phyloP scores from a whole-genome alignment of 2,329 filamentous ascomycete genomes.

The Bipolaris zeicola region DNA sequence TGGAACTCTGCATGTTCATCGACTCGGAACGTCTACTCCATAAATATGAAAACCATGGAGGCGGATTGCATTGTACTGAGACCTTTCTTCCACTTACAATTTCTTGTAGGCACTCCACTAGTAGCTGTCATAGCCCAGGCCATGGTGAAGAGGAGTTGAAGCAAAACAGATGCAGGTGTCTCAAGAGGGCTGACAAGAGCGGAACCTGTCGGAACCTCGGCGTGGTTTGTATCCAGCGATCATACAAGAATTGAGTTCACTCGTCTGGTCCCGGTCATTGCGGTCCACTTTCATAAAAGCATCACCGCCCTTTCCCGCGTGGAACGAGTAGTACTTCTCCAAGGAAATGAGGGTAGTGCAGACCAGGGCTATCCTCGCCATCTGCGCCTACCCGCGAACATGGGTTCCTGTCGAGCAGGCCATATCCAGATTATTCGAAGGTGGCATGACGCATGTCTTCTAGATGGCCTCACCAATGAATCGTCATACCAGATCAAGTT shows the following conservation, averaged over 20 bases:
- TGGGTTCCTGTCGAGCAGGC: slow-evolving; percentile 3
- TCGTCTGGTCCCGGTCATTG: slow-evolving; percentile 26
- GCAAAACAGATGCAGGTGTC: slow-evolving; percentile 20
- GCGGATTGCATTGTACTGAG: not conserved
- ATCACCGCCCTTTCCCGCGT: slow-evolving; percentile 20
- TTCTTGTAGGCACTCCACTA: not conserved
- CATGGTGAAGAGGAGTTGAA: slow-evolving; percentile 7
- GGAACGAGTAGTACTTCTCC: slow-evolving; percentile 20
- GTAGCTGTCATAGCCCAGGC: not conserved
- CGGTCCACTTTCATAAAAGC: slow-evolving; percentile 40
- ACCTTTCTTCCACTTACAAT: too few relatives aligned
- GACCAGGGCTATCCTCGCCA: slow-evolving; percentile 12
- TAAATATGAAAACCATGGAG: too few relatives aligned
- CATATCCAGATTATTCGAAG: slow-evolving; percentile 20
- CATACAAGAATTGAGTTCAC: slow-evolving; percentile 17
- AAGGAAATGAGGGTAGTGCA: slow-evolving; percentile 15
- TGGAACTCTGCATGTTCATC: not conserved
- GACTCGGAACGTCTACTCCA: not conserved
- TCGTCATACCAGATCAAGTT: not conserved
- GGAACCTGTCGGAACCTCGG: slow-evolving; percentile 22
- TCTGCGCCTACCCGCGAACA: not conserved
- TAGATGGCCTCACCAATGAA: slow-evolving; percentile 2
- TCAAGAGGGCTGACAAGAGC: slow-evolving; percentile 17
- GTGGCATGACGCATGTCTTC: slow-evolving; percentile 10
- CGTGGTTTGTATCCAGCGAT: slow-evolving; percentile 15